These are phyloP conservation scores for Crucihimalaya himalaica DNA, from an alignment of 345 rosid species.

Conservation along the genomic window DNA sequence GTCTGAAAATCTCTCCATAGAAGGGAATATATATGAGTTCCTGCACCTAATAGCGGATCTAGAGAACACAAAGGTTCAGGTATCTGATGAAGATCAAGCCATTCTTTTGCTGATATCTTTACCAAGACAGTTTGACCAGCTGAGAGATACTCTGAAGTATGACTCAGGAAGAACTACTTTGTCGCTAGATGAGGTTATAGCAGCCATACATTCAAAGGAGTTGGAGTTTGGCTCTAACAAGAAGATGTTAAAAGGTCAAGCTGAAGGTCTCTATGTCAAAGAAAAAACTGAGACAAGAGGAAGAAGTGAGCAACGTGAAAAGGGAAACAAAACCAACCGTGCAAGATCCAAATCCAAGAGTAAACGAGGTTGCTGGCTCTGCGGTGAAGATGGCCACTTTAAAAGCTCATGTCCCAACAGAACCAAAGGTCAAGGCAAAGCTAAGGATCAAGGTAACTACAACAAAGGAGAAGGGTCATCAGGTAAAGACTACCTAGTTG, in stretches of 20 bases:
- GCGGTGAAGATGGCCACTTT: not conserved
- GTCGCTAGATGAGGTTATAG: not conserved
- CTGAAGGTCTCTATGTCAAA: not conserved
- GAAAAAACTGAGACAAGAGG: no score
- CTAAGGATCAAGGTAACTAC: no score
- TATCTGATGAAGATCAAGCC: not conserved
- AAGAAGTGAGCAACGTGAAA: not conserved
- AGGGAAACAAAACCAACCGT: not conserved
- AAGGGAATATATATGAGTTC: no score
- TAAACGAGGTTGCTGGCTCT: not conserved
- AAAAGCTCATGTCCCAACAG: not conserved
- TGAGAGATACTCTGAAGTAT: not conserved
- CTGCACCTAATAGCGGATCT: not conserved
- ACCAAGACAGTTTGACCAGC: not conserved
- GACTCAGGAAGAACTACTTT: not conserved
- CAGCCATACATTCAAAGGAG: not conserved
- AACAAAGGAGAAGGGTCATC: no score
- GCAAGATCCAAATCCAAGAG: not conserved
- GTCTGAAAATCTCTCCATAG: not conserved
- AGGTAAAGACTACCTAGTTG: no score
- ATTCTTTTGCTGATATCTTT: not conserved
- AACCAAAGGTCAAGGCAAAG: no score
- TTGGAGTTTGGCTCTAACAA: not conserved
- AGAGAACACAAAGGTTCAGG: not conserved
- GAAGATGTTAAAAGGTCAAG: no score